Percentiles rank a stretch among this genome's conserved stretches.
These are phyloP conservation scores for Tylopilus subfusipes DNA, from an alignment of 768 basidiomycete genomes.

Conservation along the genomic window DNA sequence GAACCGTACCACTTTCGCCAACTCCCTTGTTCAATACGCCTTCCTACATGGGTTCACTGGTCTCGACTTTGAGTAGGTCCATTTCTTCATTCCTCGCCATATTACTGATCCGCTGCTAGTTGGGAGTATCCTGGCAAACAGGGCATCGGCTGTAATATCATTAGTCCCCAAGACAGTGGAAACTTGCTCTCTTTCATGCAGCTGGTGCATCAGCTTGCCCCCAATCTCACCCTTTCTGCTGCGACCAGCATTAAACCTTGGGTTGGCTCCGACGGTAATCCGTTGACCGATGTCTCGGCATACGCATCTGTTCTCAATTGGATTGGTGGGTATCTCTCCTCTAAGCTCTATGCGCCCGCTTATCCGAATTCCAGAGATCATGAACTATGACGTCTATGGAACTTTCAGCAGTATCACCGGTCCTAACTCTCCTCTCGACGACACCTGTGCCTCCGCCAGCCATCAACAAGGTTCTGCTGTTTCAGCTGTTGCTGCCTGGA, in stretches of 20 bases:
- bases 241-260: constrained; percentile 70
- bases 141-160: constrained; percentile 69
- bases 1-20: constrained; percentile 58
- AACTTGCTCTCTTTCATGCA: constrained; percentile 80
- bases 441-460: constrained; percentile 61
- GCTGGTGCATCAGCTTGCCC: constrained; percentile 54
- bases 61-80: constrained; percentile 64
- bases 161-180: constrained; percentile 60
- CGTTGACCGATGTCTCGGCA: constrained; percentile 57
- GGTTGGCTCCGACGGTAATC: constrained; percentile 49
- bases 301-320: constrained; percentile 73
- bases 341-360: neutral
- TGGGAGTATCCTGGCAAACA: constrained; percentile 81
- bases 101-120: constrained; percentile 34
- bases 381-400: constrained; percentile 70
- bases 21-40: constrained; percentile 48
- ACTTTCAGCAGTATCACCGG: constrained; percentile 56
- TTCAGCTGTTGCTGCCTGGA: constrained; percentile 74
- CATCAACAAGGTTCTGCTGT: constrained; percentile 72
- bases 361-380: constrained; percentile 46
- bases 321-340: constrained; percentile 44
- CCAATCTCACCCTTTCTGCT: constrained; percentile 66
- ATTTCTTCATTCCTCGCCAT: neutral
- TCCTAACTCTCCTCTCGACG: constrained; percentile 80
- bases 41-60: constrained; percentile 52